phyloP scores from a whole-genome alignment of 1,139 yeast species.

The Suhomyces coccinellae region DNA sequence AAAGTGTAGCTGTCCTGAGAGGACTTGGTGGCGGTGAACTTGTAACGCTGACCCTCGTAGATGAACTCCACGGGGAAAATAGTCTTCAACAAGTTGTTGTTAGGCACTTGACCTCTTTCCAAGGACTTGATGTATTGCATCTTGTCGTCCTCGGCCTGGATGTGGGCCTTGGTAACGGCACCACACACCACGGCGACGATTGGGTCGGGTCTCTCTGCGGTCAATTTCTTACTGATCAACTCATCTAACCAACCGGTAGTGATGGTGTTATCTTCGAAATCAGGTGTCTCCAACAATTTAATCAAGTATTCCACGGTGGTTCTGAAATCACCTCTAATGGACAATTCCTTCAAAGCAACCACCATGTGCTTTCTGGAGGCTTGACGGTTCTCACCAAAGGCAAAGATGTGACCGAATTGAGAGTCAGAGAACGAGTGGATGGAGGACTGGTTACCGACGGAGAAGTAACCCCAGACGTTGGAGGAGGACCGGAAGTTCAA shows the following conservation, averaged over 20 bases:
- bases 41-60: slow-evolving; percentile 89
- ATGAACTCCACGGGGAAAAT: slow-evolving; percentile 92
- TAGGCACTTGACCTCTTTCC: slow-evolving; percentile 94
- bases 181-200: slow-evolving; percentile 92
- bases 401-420: slow-evolving; percentile 97
- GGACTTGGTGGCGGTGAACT: slow-evolving; percentile 93
- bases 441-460: slow-evolving; percentile 94
- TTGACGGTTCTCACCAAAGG: slow-evolving; percentile 97
- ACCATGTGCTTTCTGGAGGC: slow-evolving; percentile 99
- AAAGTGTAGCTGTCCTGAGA: slow-evolving; percentile 81
- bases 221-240: slow-evolving; percentile 84
- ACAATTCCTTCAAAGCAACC: slow-evolving; percentile 92
- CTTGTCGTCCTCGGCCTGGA: slow-evolving; percentile 71
- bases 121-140: slow-evolving; percentile 68
- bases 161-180: slow-evolving; percentile 92
- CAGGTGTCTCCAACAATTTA: slow-evolving; percentile 92
- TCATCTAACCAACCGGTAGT: slow-evolving; percentile 99
- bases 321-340: slow-evolving; percentile 97
- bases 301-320: slow-evolving; percentile 97
- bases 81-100: slow-evolving; percentile 75
- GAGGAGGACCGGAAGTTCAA: slow-evolving; percentile 95
- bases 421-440: slow-evolving; percentile 98
- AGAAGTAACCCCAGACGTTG: slow-evolving; percentile 98
- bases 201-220: slow-evolving; percentile 96
- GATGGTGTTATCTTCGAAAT: slow-evolving; percentile 91